These are phyloP conservation scores for Pezicula carpinea DNA, from an alignment of 2,329 filamentous ascomycete genomes.

Conservation along the genomic window DNA sequence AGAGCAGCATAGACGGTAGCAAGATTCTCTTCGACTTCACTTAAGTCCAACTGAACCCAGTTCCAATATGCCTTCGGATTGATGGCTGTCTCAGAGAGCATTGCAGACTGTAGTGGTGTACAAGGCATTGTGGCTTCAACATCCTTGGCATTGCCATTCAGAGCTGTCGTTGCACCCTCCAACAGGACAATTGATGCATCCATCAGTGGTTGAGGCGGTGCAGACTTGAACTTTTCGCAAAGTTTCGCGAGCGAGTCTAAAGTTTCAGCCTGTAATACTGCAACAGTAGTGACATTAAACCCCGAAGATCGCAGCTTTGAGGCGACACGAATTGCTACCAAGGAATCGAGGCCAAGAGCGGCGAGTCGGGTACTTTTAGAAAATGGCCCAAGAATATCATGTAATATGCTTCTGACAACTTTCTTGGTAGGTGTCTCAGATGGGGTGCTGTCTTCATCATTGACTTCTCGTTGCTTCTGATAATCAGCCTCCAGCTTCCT, in stretches of 20 bases:
- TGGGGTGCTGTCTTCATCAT: slow-evolving; percentile 8
- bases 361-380: slow-evolving; percentile 38
- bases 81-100: slow-evolving; percentile 69
- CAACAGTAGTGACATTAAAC: slow-evolving; percentile 50
- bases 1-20: slow-evolving; percentile 46
- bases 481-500: slow-evolving; percentile 57
- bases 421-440: slow-evolving; percentile 23
- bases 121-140: slow-evolving; percentile 52
- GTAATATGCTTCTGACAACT: slow-evolving; percentile 14
- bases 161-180: slow-evolving; percentile 1
- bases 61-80: slow-evolving; percentile 69
- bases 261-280: slow-evolving; percentile 55
- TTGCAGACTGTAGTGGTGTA: slow-evolving; percentile 70
- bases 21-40: slow-evolving; percentile 24
- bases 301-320: slow-evolving; percentile 56
- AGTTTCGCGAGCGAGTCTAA: slow-evolving; percentile 33
- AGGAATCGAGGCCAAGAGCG: slow-evolving; percentile 60
- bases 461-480: slow-evolving; percentile 19
- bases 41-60: slow-evolving; percentile 57
- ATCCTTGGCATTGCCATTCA: slow-evolving; percentile 30
- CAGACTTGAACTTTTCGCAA: slow-evolving; percentile 22
- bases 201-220: background rate
- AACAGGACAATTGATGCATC: background rate
- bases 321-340: slow-evolving; percentile 58
- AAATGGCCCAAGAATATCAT: slow-evolving; percentile 22